Conservation (phyloP, 768 basidiomycete species). For the Termitomyces titanicus region DNA sequence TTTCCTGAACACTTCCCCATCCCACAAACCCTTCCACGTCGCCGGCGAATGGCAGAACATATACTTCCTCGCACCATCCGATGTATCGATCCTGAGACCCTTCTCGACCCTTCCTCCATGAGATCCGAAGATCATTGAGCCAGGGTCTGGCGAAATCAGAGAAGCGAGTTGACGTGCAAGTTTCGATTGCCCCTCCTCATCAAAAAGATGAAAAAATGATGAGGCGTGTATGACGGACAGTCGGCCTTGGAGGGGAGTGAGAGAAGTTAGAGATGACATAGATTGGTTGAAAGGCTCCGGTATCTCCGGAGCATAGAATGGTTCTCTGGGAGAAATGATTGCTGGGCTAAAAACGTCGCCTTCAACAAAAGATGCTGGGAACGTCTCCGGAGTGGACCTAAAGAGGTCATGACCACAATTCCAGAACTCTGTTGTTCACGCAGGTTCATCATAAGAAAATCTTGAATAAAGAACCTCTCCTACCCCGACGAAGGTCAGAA, state of each 20-base stretch:
- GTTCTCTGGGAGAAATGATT: constrained; percentile 31
- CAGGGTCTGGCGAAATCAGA: constrained; percentile 35
- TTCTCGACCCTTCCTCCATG: constrained; percentile 30
- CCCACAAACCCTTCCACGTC: constrained; percentile 31
- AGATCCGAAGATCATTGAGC: constrained; percentile 40
- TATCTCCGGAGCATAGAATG: constrained; percentile 13
- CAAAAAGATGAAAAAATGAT: constrained; percentile 50
- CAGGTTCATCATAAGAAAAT: too few species aligned
- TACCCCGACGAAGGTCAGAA: constrained; percentile 21
- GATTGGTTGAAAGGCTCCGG: constrained; percentile 15
- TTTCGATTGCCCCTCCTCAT: constrained; percentile 30
- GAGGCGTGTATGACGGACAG: constrained; percentile 45
- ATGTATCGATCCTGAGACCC: constrained; percentile 12
- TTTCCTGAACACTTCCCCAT: constrained; percentile 25
- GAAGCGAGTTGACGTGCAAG: constrained; percentile 36
- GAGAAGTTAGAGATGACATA: constrained; percentile 14
- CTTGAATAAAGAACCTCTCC: too few species aligned
- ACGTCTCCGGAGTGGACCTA: constrained; percentile 43
- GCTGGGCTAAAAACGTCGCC: constrained; percentile 50
- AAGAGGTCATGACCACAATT: constrained; percentile 59
- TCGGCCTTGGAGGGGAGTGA: constrained; percentile 35
- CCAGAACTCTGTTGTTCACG: constrained; percentile 46
- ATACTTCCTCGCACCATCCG: background rate
- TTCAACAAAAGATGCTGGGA: constrained; percentile 50
- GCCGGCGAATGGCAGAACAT: constrained; percentile 32